phyloP scores from a whole-genome alignment of 192 early-diverging fungal genomes.

The Entophlyctis helioformis region DNA sequence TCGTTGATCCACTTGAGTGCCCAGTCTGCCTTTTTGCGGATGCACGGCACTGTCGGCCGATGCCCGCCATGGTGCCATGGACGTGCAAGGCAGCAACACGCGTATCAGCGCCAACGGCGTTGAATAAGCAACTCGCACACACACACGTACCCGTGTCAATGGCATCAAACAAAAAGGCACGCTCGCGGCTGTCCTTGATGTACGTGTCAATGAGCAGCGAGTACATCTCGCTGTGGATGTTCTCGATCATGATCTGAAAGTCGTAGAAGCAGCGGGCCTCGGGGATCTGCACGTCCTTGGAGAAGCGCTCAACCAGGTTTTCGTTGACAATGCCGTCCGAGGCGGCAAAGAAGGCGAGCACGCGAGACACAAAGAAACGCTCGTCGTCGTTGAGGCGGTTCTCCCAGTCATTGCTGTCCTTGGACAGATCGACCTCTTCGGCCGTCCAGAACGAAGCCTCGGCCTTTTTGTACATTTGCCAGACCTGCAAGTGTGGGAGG shows the following conservation, averaged over 20 bases:
- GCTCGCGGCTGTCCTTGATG: constrained; percentile 75
- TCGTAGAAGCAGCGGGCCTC: constrained; percentile 92
- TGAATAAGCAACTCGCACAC: too few species aligned
- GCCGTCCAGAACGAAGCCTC: constrained; percentile 96
- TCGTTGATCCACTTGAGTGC: constrained; percentile 82
- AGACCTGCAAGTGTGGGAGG: too few species aligned
- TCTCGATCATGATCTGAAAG: constrained; percentile 98
- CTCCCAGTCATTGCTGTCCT: constrained; percentile 87
- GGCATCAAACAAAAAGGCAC: constrained; percentile 81
- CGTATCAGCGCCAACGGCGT: too few species aligned
- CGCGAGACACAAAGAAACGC: constrained; percentile 80
- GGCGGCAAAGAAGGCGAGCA: constrained; percentile 91
- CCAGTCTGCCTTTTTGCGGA: constrained; percentile 90
- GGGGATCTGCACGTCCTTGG: constrained; percentile 83
- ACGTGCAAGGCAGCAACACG: constrained; percentile 84
- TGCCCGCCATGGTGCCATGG: constrained; percentile 52
- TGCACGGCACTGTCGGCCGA: constrained; percentile 67
- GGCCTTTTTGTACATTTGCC: constrained; percentile 98
- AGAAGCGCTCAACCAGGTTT: constrained; percentile 84
- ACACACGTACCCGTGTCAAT: constrained; percentile 83
- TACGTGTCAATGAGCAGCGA: constrained; percentile 91
- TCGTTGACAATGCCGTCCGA: constrained; percentile 96
- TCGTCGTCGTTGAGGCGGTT: constrained; percentile 73
- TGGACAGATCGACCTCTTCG: constrained; percentile 88
- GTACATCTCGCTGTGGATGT: constrained; percentile 93